A percentile compares a stretch with the other conserved stretches of the same genome.
Evolutionary conservation across 2,329 filamentous ascomycete genomes (phyloP).

Genomic region (Beauveria medogensis): DNA sequence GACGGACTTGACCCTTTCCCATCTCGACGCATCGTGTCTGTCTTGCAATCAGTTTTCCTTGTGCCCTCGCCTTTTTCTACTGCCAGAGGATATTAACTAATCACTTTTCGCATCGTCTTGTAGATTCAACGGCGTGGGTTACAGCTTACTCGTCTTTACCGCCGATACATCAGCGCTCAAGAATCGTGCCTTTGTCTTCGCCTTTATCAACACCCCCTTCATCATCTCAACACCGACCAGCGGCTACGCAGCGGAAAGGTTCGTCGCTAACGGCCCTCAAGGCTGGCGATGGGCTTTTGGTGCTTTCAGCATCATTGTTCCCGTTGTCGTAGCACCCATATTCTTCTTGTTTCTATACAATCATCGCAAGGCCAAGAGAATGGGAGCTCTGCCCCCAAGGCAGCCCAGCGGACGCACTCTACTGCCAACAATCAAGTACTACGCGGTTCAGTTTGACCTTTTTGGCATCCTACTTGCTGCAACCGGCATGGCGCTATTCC

Average conservation of each 20-base stretch:
- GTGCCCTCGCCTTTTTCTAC: not conserved
- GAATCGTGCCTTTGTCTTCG: conserved; percentile 48
- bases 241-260: conserved; percentile 16
- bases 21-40: too few species aligned
- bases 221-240: conserved; percentile 29
- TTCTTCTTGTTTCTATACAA: conserved; percentile 14
- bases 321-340: conserved; percentile 20
- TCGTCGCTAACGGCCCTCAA: conserved; percentile 14
- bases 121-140: conserved; percentile 44
- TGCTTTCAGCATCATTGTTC: conserved; percentile 48
- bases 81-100: not conserved
- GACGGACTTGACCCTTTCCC: conserved; percentile 20
- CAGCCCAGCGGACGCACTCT: conserved; percentile 26
- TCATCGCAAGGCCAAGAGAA: conserved; percentile 7
- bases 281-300: conserved; percentile 36
- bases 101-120: not conserved
- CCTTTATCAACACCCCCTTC: conserved; percentile 47
- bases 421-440: conserved; percentile 33
- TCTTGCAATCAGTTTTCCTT: not conserved
- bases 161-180: conserved; percentile 54
- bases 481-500: conserved; percentile 48
- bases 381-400: not conserved
- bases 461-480: conserved; percentile 50
- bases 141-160: conserved; percentile 51
- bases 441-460: conserved; percentile 46